Evolutionary conservation across 305 asterid species (phyloP), one percentile per base, ranked within the genome.

Genomic region (Rubia balearica): DNA sequence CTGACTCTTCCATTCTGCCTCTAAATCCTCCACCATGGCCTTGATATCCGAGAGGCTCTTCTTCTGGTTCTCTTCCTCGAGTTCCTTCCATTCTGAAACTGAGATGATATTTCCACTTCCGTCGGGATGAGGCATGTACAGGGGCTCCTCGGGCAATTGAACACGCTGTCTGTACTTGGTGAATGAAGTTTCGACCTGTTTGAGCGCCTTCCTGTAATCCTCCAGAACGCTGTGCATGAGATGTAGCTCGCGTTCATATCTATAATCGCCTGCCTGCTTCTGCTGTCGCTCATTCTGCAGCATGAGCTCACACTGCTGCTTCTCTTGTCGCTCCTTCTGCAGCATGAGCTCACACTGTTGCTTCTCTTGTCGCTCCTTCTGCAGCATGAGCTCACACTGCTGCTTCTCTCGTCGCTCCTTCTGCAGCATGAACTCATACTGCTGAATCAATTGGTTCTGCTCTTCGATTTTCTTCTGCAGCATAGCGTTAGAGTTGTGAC

Each of bases 41-140:
- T 33, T 16, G 46, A 70, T 70, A 5, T 5, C 16, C 0, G 33
- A 6, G 10, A 8, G 59, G 5, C n/a, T n/a, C 22, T 19, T 19
- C 46, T 65, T 30, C 13, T 45, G 4, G 42, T 42, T 24, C 57
- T 57, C 53, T 33, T 57, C 68, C 33, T 24, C 24, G 61, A 56
- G 10, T 16, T 33, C 33, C 14, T 43, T 42, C 53, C 64, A 57
- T n/a, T 57, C 68, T 10, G 72, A n/a, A 17, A 55, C 63, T 9
- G 33, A 41, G 46, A 73, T 62, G 14, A 67, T 13, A 6, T 36
- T 67, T 36, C 77, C 73, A 67, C 72, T 61, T 7, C 72, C 63
- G n/a, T 33, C 27, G 17, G 72, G 72, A 67, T 73, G 72, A 21
- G 68, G 72, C 59, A 45, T 40, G 36, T 73, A 67, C 7, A 56